Evolutionary conservation across 495 filamentous ascomycete species (phyloP), one percentile per base, ranked within the genome.

Genomic region (Rusavskia elegans): DNA sequence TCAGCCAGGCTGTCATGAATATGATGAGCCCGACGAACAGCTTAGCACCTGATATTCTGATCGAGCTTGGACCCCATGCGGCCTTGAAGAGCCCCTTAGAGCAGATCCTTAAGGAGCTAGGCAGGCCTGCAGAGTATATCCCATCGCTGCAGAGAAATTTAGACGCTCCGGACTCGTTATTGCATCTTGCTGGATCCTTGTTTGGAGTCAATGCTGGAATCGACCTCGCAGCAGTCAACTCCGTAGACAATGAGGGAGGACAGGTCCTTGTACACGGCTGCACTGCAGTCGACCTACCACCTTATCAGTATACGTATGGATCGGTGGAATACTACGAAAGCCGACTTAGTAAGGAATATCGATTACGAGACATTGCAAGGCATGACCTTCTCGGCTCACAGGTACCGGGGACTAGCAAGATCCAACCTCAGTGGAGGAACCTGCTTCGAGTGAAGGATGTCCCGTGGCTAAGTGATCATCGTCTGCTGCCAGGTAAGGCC

Each of bases 61-160:
- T 83, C 32, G 80, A 84, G 55, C 64, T 83, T 29, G 81, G 82
- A 0, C 81, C 82, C 2, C 80, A 83, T 55, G 63, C 70, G 1
- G 74, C 77, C 2, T 66, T 86, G 3, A 64, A 71, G 21, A 76
- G 80, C 0, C 80, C 82, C 3, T 55, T 84, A 5, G 67, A 71
- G 51, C 77, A 84, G 44, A 77, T 13, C 7, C 32, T 73, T 5
- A 57, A 76, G 16, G 71, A 71, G 27, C 48, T 54, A 13, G 40
- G 40, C n/a, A 42, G 17, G n/a, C 40, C 40, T 42, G 40, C 40
- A 21, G 7, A 42, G n/a, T 40, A 38, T n/a, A 21, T 59, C 13
- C 30, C 63, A 2, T 56, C 64, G 0, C 38, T 69, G 6, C 30
- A 53, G 20, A 53, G 68, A 8, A 52, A 53, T 6, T 53, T 63